Conservation (phyloP, 2,329 filamentous ascomycete genomes). For the Apiospora malaysiana region DNA sequence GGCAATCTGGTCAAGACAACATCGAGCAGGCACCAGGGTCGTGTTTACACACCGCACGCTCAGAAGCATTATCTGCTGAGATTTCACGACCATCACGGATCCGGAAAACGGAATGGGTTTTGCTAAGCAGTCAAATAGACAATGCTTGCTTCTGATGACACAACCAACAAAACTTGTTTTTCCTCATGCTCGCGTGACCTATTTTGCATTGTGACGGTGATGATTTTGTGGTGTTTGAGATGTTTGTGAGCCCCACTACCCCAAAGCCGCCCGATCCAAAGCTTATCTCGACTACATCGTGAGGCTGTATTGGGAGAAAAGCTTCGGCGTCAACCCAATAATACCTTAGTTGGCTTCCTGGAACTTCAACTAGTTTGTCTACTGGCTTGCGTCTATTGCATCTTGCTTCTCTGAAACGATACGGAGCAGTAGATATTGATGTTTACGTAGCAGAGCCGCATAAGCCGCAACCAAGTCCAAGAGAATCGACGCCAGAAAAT, state of each 20-base stretch:
- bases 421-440: too few relatives aligned
- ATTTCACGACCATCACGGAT: conserved; percentile 23
- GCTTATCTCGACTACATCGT: conserved; percentile 7
- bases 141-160: conserved; percentile 25
- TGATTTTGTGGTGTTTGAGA: background rate
- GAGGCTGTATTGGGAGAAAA: background rate
- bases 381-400: too few relatives aligned
- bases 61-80: conserved; percentile 26
- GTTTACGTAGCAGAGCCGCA: too few relatives aligned
- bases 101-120: conserved; percentile 20
- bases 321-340: background rate
- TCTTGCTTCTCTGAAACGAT: too few relatives aligned
- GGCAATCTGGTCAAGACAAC: conserved; percentile 23
- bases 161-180: background rate
- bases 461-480: background rate
- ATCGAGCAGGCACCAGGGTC: conserved; percentile 23
- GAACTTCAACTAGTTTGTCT: too few relatives aligned
- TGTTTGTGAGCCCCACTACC: background rate
- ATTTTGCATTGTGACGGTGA: background rate
- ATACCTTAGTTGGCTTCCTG: too few relatives aligned
- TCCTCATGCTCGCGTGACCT: background rate
- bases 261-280: background rate
- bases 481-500: background rate
- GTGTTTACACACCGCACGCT: conserved; percentile 20
- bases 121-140: conserved; percentile 27